phyloP scores from a whole-genome alignment of 176 grass and related monocot species.

The Bothriochloa decipiens region DNA sequence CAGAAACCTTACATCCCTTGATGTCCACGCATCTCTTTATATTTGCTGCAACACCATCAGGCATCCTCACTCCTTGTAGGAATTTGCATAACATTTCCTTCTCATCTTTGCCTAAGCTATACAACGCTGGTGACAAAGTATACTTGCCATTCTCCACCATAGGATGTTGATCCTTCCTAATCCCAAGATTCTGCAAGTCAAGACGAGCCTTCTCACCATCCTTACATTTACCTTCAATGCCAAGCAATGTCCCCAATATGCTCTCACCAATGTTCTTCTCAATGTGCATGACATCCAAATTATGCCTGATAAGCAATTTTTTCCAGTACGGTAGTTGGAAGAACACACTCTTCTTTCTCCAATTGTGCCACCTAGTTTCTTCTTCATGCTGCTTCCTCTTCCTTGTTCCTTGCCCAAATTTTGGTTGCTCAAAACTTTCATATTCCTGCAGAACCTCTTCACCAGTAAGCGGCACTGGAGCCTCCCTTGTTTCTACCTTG shows the following conservation, averaged over 20 bases:
- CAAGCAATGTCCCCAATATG: conserved; percentile 27
- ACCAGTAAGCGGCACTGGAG: neutral
- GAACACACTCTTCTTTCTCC: neutral
- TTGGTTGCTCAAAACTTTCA: neutral
- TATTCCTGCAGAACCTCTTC: neutral
- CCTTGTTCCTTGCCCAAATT: neutral
- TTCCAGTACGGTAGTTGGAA: neutral
- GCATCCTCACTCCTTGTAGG: conserved; percentile 9
- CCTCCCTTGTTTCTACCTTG: neutral
- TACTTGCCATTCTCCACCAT: conserved; percentile 4
- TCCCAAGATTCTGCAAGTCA: neutral
- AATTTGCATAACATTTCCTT: neutral
- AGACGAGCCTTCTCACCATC: neutral
- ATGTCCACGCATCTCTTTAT: conserved; percentile 4
- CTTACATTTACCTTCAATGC: neutral
- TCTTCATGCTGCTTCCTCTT: neutral
- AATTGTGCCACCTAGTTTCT: neutral
- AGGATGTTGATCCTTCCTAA: neutral
- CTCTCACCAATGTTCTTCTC: conserved; percentile 24
- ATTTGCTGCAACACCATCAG: conserved; percentile 18
- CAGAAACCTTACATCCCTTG: neutral
- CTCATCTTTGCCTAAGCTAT: conserved; percentile 7
- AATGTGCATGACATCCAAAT: conserved; percentile 31
- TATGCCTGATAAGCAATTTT: neutral
- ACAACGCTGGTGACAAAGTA: neutral